phyloP scores from a whole-genome alignment of 176 grass and related monocot species.

The Tuctoria greenei region DNA sequence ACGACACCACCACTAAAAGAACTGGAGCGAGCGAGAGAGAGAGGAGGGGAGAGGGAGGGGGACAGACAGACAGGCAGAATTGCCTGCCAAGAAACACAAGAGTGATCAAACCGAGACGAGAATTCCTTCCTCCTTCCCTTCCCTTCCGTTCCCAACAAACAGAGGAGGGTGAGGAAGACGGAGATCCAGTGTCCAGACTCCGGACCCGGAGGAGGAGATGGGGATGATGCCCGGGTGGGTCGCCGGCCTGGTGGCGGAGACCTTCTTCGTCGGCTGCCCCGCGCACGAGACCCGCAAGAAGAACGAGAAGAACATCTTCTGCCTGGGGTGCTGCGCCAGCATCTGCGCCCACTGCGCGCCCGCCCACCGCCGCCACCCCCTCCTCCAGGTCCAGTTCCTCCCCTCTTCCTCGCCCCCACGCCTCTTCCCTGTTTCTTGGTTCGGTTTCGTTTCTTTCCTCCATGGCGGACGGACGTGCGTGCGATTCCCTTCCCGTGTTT shows the following conservation, averaged over 20 bases:
- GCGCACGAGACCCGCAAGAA: slow-evolving; percentile 67
- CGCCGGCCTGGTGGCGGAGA: slow-evolving; percentile 64
- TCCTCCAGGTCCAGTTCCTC: slow-evolving; percentile 64
- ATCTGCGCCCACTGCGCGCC: slow-evolving; percentile 79
- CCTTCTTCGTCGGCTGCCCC: slow-evolving; percentile 73
- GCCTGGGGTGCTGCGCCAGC: slow-evolving; percentile 79
- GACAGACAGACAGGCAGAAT: slow-evolving; percentile 31
- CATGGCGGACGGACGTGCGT: too few species aligned
- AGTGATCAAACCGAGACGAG: slow-evolving; percentile 35
- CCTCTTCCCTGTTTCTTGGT: neutral
- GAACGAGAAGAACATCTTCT: slow-evolving; percentile 97
- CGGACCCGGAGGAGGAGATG: slow-evolving; percentile 9
- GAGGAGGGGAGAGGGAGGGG: neutral
- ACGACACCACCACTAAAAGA: slow-evolving; percentile 32
- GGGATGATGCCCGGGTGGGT: slow-evolving; percentile 75
- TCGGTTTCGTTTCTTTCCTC: neutral
- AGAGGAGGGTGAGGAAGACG: neutral
- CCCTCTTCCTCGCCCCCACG: too few species aligned
- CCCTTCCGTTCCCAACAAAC: neutral
- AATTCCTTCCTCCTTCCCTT: slow-evolving; percentile 20
- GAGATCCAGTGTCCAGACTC: neutral
- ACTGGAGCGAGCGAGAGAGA: neutral
- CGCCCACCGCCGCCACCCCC: slow-evolving; percentile 58
- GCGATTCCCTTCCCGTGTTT: neutral
- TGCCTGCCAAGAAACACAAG: slow-evolving; percentile 44